Evolutionary conservation across 306 rosid genomes (phyloP).

Genomic region (Dalbergia cochinchinensis): DNA sequence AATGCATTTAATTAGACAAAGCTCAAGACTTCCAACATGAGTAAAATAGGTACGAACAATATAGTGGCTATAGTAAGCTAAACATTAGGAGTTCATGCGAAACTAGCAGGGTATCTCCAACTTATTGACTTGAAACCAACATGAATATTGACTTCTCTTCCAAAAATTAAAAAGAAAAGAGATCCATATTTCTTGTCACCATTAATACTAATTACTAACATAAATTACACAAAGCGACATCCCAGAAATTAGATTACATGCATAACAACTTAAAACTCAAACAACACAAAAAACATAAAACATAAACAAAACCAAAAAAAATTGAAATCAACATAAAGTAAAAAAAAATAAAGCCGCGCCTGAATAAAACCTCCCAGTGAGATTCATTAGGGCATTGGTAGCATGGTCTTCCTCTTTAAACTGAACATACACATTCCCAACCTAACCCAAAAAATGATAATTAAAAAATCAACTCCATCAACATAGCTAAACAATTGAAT

Average conservation of each 20-base stretch:
- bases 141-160: conserved; percentile 21
- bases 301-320: too few relatives aligned
- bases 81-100: conserved; percentile 28
- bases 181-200: background rate
- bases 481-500: background rate
- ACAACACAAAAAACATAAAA: background rate
- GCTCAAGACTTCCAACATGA: conserved; percentile 43
- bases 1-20: conserved; percentile 50
- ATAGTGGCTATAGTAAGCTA: conserved; percentile 36
- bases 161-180: background rate
- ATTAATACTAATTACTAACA: background rate
- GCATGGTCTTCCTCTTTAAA: conserved; percentile 97
- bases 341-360: conserved; percentile 53
- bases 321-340: too few relatives aligned
- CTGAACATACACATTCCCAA: conserved; percentile 89
- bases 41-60: conserved; percentile 39
- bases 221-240: background rate
- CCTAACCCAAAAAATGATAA: conserved; percentile 51
- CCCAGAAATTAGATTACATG: background rate
- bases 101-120: conserved; percentile 45
- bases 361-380: conserved; percentile 91
- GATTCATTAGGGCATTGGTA: conserved; percentile 86
- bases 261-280: background rate
- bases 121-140: conserved; percentile 49
- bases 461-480: background rate